Evolutionary conservation across 225 moss, liverwort and hornwort species (phyloP).

Genomic region (Pleurozium schreberi): DNA sequence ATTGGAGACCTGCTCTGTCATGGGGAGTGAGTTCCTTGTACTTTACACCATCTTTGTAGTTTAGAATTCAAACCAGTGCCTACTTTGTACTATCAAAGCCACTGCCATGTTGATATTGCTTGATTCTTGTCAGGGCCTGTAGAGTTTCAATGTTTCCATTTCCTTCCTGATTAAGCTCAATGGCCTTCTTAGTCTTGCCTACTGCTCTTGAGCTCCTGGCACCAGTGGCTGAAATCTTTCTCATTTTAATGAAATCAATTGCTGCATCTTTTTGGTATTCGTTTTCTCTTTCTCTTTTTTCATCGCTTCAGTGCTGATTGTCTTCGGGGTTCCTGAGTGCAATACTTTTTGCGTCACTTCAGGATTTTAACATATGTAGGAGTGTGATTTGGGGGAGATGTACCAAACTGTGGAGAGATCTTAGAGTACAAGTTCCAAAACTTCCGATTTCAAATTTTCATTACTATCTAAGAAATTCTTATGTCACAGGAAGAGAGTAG

Average conservation of each 20-base stretch:
- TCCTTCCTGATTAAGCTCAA: neutral
- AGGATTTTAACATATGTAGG: neutral
- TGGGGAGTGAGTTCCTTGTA: conserved; percentile 24
- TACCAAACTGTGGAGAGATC: neutral
- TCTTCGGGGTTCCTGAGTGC: neutral
- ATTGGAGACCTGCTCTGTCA: conserved; percentile 25
- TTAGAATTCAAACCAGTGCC: neutral
- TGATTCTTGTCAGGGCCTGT: conserved; percentile 6
- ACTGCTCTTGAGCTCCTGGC: neutral
- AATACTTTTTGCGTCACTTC: neutral
- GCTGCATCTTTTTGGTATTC: neutral
- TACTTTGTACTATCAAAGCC: conserved; percentile 3
- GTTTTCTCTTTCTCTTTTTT: neutral
- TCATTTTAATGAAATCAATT: neutral
- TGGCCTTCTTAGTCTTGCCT: neutral
- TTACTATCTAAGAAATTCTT: neutral
- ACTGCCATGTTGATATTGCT: conserved; percentile 7
- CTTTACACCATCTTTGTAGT: conserved; percentile 3
- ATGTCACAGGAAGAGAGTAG: neutral
- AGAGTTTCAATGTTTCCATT: neutral
- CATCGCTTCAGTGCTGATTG: neutral
- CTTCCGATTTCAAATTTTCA: neutral
- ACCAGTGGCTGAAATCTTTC: neutral
- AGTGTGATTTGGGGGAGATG: neutral
- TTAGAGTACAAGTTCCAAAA: neutral